phyloP scores from a whole-genome alignment of 352 stramenopile species.

The Phytophthora pluvialis region DNA sequence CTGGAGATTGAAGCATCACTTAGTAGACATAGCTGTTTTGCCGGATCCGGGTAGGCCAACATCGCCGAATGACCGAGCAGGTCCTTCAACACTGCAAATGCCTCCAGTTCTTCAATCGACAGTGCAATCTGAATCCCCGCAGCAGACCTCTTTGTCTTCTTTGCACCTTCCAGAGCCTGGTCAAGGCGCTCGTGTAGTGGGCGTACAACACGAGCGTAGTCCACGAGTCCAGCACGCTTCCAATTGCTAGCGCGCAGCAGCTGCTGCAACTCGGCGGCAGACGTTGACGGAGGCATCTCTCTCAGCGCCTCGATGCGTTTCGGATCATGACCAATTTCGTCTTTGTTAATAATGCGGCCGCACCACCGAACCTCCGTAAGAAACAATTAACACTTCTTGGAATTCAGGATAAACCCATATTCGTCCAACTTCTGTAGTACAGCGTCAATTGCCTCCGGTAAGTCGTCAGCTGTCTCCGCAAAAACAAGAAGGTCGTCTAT shows the following conservation, averaged over 20 bases:
- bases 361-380: conserved; percentile 26
- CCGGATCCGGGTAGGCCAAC: conserved; percentile 1
- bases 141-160: conserved; percentile 14
- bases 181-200: conserved; percentile 28
- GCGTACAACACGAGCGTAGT: conserved; percentile 17
- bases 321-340: conserved; percentile 19
- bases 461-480: conserved; percentile 13
- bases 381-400: conserved; percentile 31
- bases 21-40: background rate
- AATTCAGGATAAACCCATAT: conserved; percentile 25
- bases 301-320: conserved; percentile 12
- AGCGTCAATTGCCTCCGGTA: conserved; percentile 19
- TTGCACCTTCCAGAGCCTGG: background rate
- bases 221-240: conserved; percentile 19
- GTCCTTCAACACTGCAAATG: background rate
- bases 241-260: conserved; percentile 32
- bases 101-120: background rate
- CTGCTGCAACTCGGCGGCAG: too few species aligned
- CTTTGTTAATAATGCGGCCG: conserved; percentile 25
- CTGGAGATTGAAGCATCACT: conserved; percentile 2
- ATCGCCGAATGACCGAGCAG: background rate
- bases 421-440: conserved; percentile 15
- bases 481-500: conserved; percentile 39
- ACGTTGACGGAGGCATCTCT: background rate
- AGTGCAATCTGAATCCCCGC: conserved; percentile 12